Conservation (phyloP, 306 rosid species). For the Calophaca sinica region DNA sequence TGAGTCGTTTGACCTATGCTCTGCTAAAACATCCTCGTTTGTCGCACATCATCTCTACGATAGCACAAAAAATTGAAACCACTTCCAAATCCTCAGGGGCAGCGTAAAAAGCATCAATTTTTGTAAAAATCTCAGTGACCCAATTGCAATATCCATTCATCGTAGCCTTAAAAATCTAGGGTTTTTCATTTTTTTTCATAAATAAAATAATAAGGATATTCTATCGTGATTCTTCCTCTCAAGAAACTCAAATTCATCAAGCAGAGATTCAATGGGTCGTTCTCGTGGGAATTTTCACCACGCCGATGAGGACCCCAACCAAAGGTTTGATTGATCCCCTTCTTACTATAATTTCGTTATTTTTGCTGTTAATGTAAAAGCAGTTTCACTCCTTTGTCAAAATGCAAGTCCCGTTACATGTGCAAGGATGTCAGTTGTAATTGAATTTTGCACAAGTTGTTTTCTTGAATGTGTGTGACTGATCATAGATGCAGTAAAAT, state of each 20-base stretch:
- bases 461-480: slow-evolving; percentile 31
- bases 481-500: slow-evolving; percentile 22
- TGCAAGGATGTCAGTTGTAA: slow-evolving; percentile 13
- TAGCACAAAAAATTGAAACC: background rate
- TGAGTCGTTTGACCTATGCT: background rate
- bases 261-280: slow-evolving; percentile 79
- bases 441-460: slow-evolving; percentile 16
- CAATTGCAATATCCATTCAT: slow-evolving; percentile 20
- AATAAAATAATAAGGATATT: background rate
- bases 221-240: slow-evolving; percentile 9
- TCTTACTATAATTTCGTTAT: background rate
- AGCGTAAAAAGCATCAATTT: slow-evolving; percentile 9
- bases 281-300: slow-evolving; percentile 92
- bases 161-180: slow-evolving; percentile 34
- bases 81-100: slow-evolving; percentile 16
- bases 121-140: slow-evolving; percentile 18
- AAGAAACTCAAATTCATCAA: slow-evolving; percentile 1
- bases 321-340: slow-evolving; percentile 62
- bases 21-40: background rate
- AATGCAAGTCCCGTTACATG: slow-evolving; percentile 19
- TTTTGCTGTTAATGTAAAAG: too few species aligned
- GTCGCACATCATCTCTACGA: background rate
- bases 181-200: slow-evolving; percentile 21
- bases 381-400: slow-evolving; percentile 2
- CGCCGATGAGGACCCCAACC: slow-evolving; percentile 87